Base-by-base conservation (phyloP, 805 yeast genomes). In the Cyberlindnera misumaiensis region DNA sequence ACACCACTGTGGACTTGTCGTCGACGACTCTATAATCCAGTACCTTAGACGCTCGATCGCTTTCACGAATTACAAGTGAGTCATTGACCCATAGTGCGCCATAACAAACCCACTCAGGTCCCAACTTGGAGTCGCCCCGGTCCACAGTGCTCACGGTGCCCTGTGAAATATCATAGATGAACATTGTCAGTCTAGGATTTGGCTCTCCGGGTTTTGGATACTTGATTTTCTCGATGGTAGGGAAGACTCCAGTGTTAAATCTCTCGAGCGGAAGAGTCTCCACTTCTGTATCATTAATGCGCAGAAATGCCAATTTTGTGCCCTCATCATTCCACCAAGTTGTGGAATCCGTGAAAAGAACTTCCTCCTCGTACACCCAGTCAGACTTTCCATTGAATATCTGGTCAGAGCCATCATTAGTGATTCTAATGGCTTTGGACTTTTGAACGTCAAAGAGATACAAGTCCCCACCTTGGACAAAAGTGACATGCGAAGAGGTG, bases 291-390 rank as follows among this genome's bases (percentile, higher is more conserved):
- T 83, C 89, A 49, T 83, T 70, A 16, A 74, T 67, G 45, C 63
- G 69, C 43, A 81, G 68, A 49, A 65, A 84, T 0, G 80, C 63
- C 34, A 83, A 44, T 38, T 63, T 63, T 2, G 73, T 55, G 46
- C 80, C 83, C 45, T 77, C 75, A 1, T 82, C 80, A 12, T 80
- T 63, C 88, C 90, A 83, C 83, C 87, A 83, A 11, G 83, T 61
- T 0, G 83, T 76, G 27, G 56, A 59, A 44, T 81, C 89, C 12
- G 62, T 49, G 0, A 69, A 70, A 11, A 78, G 59, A 1, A 84
- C 84, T 51, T 84, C 95, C 52, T 84, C 94, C 55, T 84, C 94
- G 56, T 83, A 83, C 2, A 83, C 80, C 93, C 94, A 84, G 52
- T 83, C 93, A 0, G 89, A 78, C 45, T 69, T 79, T 5, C 86